Evolutionary conservation across 2,329 filamentous ascomycete species (phyloP).

Genomic region (Cladosporium sp.): DNA sequence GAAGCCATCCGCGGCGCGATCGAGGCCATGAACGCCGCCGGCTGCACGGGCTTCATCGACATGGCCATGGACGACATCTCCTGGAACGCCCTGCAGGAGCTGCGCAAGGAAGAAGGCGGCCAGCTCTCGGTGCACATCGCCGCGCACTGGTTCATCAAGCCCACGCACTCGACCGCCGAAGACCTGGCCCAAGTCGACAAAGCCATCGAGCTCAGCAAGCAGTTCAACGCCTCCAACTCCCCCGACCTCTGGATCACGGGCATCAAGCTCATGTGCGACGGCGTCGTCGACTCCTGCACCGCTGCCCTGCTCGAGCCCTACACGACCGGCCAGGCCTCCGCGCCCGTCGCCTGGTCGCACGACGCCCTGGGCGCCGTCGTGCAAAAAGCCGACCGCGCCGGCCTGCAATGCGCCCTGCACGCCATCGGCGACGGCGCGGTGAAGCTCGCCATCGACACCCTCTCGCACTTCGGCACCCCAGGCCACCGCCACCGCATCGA

Average conservation of each 20-base stretch:
- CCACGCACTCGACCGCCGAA: slow-evolving; percentile 46
- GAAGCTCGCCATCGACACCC: slow-evolving; percentile 57
- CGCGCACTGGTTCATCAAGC: slow-evolving; percentile 58
- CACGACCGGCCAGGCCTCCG: slow-evolving; percentile 45
- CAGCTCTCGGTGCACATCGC: slow-evolving; percentile 51
- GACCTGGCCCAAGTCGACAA: slow-evolving; percentile 53
- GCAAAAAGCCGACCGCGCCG: slow-evolving; percentile 52
- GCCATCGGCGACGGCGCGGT: slow-evolving; percentile 65
- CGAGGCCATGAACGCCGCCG: slow-evolving; percentile 50
- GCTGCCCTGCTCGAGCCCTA: slow-evolving; percentile 63
- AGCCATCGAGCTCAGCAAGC: slow-evolving; percentile 49
- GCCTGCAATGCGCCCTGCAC: slow-evolving; percentile 63
- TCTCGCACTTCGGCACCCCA: slow-evolving; percentile 46
- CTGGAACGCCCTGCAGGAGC: slow-evolving; percentile 52
- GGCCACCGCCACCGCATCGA: slow-evolving; percentile 62
- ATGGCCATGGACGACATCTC: slow-evolving; percentile 61
- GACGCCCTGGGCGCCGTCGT: slow-evolving; percentile 57
- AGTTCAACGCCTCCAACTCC: slow-evolving; percentile 47
- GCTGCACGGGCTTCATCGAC: slow-evolving; percentile 58
- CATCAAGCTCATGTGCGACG: slow-evolving; percentile 66
- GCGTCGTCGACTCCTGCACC: slow-evolving; percentile 65
- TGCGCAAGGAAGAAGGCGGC: slow-evolving; percentile 36
- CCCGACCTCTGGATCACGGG: slow-evolving; percentile 57
- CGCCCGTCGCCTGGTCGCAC: slow-evolving; percentile 56
- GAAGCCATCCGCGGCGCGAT: slow-evolving; percentile 50